Evolutionary conservation across 257 asterid species (phyloP).

Genomic region (Solanum virginianum): DNA sequence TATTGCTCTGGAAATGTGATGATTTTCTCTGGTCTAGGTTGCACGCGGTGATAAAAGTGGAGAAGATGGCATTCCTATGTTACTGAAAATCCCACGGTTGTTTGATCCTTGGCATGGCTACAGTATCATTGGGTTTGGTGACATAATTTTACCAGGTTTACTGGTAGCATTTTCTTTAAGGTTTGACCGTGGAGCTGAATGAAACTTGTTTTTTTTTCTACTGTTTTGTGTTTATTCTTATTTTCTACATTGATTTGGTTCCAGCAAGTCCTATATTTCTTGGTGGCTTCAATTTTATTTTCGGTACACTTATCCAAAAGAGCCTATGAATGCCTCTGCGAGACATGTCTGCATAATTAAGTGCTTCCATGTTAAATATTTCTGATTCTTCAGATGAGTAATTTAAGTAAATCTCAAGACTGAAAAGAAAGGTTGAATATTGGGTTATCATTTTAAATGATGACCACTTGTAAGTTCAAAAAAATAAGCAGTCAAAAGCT

Average conservation of each 20-base stretch:
- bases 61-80: constrained; percentile 95
- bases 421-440: background rate
- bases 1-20: background rate
- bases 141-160: constrained; percentile 78
- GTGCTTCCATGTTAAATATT: background rate
- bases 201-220: background rate
- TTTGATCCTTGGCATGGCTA: constrained; percentile 97
- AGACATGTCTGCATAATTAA: background rate
- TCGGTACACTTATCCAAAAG: background rate
- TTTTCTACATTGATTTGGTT: background rate
- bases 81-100: constrained; percentile 83
- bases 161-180: constrained; percentile 60
- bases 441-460: background rate
- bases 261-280: background rate
- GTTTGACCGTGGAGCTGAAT: constrained; percentile 8
- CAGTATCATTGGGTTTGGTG: constrained; percentile 91
- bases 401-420: background rate
- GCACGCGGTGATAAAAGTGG: constrained; percentile 97
- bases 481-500: background rate
- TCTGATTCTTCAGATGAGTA: background rate
- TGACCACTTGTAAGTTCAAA: background rate
- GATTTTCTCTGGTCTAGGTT: constrained; percentile 33
- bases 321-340: background rate
- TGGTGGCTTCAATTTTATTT: background rate
- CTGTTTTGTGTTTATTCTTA: background rate